Evolutionary conservation across 208 protist genomes (phyloP).

Genomic region (Leishmania gerbilli): DNA sequence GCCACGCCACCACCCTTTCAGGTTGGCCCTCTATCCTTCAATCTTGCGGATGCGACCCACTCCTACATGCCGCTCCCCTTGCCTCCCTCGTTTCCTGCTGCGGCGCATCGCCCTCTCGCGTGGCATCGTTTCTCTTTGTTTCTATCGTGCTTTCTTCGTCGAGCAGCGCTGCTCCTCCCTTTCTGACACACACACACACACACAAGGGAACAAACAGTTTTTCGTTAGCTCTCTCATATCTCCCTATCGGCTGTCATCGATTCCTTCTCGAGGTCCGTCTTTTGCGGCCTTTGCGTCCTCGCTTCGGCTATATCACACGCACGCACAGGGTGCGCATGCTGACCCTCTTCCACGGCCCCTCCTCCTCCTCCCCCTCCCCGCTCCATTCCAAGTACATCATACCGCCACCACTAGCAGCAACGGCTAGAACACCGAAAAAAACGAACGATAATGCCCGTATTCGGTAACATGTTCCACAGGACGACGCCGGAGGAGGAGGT

Average conservation of each 20-base stretch:
- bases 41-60: background rate
- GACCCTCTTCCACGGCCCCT: background rate
- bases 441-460: slow-evolving; percentile 29
- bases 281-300: background rate
- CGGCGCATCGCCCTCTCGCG: background rate
- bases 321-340: background rate
- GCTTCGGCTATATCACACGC: background rate
- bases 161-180: background rate
- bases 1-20: background rate
- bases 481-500: slow-evolving; percentile 76
- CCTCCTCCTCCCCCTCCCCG: background rate
- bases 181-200: background rate
- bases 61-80: background rate
- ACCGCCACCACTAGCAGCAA: background rate
- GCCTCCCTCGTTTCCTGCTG: background rate
- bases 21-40: background rate
- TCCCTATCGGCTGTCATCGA: background rate
- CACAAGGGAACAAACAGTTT: too few relatives aligned
- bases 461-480: slow-evolving; percentile 64
- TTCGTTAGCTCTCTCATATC: background rate
- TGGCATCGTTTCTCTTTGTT: background rate
- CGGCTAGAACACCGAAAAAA: background rate
- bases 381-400: background rate
- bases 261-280: background rate
- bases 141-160: background rate